Evolutionary conservation across 1,139 yeast species (phyloP), one percentile per base, ranked within the genome.

Genomic region (Zygosaccharomyces pseudobailii): DNA sequence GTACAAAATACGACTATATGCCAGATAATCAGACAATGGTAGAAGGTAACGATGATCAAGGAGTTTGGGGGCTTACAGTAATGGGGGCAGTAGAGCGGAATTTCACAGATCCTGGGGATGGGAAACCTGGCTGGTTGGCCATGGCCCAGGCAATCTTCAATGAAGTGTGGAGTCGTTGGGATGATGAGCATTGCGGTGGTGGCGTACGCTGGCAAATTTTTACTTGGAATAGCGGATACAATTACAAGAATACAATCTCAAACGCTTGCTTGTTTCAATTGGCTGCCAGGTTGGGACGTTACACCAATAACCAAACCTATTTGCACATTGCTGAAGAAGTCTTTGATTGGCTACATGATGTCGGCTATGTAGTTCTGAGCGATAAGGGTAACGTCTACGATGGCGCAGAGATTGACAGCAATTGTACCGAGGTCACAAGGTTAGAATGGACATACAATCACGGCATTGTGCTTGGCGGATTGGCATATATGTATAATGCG

Each of bases 11-110:
- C 56, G 74, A 80, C 61, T 80, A 76, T 56, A 75, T 80, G 55
- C 85, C 86, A 10, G 58, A 70, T 2, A 80, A 80, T 55, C 84
- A 79, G 63, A 72, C 82, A 6, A 71, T 77, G 70, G 78, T 80
- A 20, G 85, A 80, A 62, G 87, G 86, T 61, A 81, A 81, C 63
- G 87, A 81, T 72, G 87, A 81, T 67, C 86, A 81, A 68, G 84
- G 84, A 50, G 80, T 81, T 42, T 81, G 87, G 87, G 85, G 84
- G 3, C 58, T 81, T 56, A 73, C 84, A 2, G 71, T 78, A 30
- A 73, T 81, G 75, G 76, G 72, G 48, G 86, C 86, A 1, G 82
- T 75, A 2, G 85, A 80, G 59, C 70, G 82, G 55, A 79, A 79
- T 59, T 78, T 80, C 55, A 72, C 82, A 4, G 66, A 65, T n/a